Conservation (phyloP, 2,329 filamentous ascomycete species). For the Colletotrichum brevisporum region DNA sequence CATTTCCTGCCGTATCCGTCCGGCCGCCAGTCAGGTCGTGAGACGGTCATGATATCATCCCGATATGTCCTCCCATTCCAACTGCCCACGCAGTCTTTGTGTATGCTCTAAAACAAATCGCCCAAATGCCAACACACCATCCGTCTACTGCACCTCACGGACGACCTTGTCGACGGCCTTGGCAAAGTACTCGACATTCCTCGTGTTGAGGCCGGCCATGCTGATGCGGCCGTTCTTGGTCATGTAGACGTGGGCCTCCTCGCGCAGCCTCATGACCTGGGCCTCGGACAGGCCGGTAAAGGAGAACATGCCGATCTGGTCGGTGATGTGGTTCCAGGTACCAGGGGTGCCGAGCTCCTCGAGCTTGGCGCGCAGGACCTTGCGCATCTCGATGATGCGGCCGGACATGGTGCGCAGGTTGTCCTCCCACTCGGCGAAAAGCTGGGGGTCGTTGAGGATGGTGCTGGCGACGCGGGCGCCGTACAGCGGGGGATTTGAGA, state of each 20-base stretch:
- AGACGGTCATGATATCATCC: conserved; percentile 14
- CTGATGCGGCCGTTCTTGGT: conserved; percentile 98
- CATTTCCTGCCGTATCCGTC: conserved; percentile 24
- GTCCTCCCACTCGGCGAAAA: conserved; percentile 93
- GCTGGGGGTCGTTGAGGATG: conserved; percentile 83
- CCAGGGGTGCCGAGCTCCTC: conserved; percentile 90
- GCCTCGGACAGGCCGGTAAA: conserved; percentile 85
- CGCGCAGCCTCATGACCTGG: conserved; percentile 79
- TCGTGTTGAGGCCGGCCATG: conserved; percentile 96
- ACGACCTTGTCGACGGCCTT: conserved; percentile 91
- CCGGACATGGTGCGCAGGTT: conserved; percentile 95
- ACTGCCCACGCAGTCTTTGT: neutral
- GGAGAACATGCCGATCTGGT: conserved; percentile 99
- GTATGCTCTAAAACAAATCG: neutral
- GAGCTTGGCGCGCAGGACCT: conserved; percentile 81
- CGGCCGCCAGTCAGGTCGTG: conserved; percentile 16
- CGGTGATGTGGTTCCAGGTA: conserved; percentile 96
- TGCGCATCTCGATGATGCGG: conserved; percentile 93
- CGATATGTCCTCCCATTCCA: neutral
- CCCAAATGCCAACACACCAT: neutral
- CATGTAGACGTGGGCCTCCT: conserved; percentile 86
- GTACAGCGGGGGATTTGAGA: conserved; percentile 96
- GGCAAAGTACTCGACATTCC: conserved; percentile 94
- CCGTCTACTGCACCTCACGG: conserved; percentile 56
- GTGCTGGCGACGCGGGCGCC: conserved; percentile 89